Evolutionary conservation across 2,329 filamentous ascomycete genomes (phyloP), one percentile per base, ranked within the genome.

Genomic region (Penicillium psychrosexuale): DNA sequence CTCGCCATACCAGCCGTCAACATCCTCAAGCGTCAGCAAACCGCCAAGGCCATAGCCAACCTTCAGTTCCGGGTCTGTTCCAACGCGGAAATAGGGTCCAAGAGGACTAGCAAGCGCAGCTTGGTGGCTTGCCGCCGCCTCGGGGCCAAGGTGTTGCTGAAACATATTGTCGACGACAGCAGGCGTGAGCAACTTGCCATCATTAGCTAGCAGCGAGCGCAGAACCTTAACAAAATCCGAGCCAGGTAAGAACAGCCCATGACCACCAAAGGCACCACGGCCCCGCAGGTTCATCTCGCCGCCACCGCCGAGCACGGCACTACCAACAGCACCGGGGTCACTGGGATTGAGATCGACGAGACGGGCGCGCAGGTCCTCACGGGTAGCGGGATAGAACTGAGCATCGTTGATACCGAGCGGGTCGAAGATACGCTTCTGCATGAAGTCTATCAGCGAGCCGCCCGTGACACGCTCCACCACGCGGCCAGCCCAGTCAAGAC

Each of bases 401-500:
- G 70, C 71, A 48, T 73, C 69, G 4, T 55, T 62, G 39, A 80
- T 73, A 12, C 73, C 74, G 1, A 84, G 68, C 1, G 78, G 78
- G 0, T 64, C 65, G 58, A 73, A 79, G 17, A 83, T 76, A 44
- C 77, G 70, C 49, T 75, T 59, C 11, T 76, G 67, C 60, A 83
- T 72, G 45, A 72, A 75, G 2, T 77, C 72, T 3, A 77, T 71
- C 3, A 84, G 66, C 0, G 71, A 74, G 8, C 62, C 49, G 0
- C 75, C 75, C 0, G 79, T 79, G 0, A 80, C 62, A 0, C 74
- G 69, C 60, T 83, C 81, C 1, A 84, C 71, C 0, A 83, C 68
- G 0, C 75, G 71, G 3, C 82, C 81, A 0, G 76, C 78, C 81
- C 80, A 84, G 67, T 84, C 82, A 1, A 80, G 63, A 1, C 76